Conservation (phyloP, 2,329 filamentous ascomycete species). For the Hymenotorrendiella dingleyae region DNA sequence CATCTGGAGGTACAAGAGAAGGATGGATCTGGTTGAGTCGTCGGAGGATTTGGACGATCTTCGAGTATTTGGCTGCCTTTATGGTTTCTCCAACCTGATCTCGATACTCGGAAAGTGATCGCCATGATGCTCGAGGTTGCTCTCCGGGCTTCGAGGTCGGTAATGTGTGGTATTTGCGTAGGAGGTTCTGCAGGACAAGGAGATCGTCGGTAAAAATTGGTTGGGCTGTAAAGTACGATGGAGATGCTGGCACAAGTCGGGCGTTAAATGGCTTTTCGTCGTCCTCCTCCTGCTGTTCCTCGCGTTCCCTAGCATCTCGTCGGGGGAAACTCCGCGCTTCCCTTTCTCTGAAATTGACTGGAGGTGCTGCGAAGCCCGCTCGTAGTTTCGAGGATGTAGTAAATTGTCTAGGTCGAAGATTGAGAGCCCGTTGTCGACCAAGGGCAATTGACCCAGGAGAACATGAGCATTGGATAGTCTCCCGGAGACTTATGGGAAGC, state of each 20-base stretch:
- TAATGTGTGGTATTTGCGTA: slow-evolving; percentile 66
- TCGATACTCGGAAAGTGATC: slow-evolving; percentile 70
- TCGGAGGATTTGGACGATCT: slow-evolving; percentile 69
- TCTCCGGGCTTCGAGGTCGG: slow-evolving; percentile 62
- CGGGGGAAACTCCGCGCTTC: not conserved
- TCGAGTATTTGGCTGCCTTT: slow-evolving; percentile 70
- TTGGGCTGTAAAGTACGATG: slow-evolving; percentile 90
- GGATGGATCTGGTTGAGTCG: slow-evolving; percentile 83
- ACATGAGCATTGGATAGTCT: slow-evolving; percentile 22
- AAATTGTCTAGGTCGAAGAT: slow-evolving; percentile 21
- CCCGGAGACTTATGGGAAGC: slow-evolving; percentile 24
- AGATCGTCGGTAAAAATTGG: slow-evolving; percentile 82
- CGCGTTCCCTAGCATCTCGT: not conserved
- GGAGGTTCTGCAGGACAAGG: slow-evolving; percentile 65
- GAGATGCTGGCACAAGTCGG: slow-evolving; percentile 75
- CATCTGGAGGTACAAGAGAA: slow-evolving; percentile 63
- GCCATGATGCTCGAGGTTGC: slow-evolving; percentile 73
- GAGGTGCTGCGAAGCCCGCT: slow-evolving; percentile 37
- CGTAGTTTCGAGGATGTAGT: slow-evolving; percentile 24
- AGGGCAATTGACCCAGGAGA: slow-evolving; percentile 10
- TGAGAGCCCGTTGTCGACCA: slow-evolving; percentile 12
- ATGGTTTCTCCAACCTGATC: slow-evolving; percentile 65
- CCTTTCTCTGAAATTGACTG: slow-evolving; percentile 37
- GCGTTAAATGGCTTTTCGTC: slow-evolving; percentile 41
- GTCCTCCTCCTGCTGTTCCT: slow-evolving; percentile 17